Evolutionary conservation across 2,329 filamentous ascomycete species (phyloP).

Genomic region (Pseudophaeomoniella oleicola): DNA sequence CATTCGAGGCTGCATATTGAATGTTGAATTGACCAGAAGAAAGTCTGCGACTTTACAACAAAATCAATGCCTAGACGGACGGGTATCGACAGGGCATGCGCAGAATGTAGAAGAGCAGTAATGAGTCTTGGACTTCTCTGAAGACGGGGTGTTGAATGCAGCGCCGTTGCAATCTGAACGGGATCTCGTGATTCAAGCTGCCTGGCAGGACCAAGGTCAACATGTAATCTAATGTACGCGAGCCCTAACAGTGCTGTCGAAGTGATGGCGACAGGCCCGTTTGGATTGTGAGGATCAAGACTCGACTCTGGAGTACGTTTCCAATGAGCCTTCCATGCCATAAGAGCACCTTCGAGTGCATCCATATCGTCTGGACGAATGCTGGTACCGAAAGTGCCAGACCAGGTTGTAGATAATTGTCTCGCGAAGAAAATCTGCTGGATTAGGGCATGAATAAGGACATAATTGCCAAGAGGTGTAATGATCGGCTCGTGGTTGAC

Average conservation of each 20-base stretch:
- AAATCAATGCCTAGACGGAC: constrained; percentile 38
- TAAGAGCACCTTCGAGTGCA: constrained; percentile 30
- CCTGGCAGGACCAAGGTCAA: constrained; percentile 31
- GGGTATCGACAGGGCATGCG: constrained; percentile 39
- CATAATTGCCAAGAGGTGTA: constrained; percentile 38
- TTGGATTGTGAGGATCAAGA: constrained; percentile 37
- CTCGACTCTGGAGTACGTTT: constrained; percentile 37
- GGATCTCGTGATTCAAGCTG: constrained; percentile 33
- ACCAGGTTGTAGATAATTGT: constrained; percentile 30
- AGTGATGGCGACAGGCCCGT: constrained; percentile 38
- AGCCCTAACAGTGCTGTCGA: constrained; percentile 32
- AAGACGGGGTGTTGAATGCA: constrained; percentile 27
- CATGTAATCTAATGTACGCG: constrained; percentile 32
- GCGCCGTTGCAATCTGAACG: constrained; percentile 27
- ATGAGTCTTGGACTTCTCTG: constrained; percentile 30
- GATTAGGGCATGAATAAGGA: constrained; percentile 39
- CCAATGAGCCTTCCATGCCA: constrained; percentile 38
- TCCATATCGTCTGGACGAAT: constrained; percentile 28
- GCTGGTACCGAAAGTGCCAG: constrained; percentile 25
- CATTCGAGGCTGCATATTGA: constrained; percentile 39
- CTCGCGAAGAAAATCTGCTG: constrained; percentile 39
- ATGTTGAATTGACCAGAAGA: constrained; percentile 42
- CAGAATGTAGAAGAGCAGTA: constrained; percentile 37
- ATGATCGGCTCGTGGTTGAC: constrained; percentile 19
- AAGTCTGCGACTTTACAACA: constrained; percentile 37